phyloP scores from a whole-genome alignment of 1,284 basidiomycete genomes.

The Moesziomyces aphidis region DNA sequence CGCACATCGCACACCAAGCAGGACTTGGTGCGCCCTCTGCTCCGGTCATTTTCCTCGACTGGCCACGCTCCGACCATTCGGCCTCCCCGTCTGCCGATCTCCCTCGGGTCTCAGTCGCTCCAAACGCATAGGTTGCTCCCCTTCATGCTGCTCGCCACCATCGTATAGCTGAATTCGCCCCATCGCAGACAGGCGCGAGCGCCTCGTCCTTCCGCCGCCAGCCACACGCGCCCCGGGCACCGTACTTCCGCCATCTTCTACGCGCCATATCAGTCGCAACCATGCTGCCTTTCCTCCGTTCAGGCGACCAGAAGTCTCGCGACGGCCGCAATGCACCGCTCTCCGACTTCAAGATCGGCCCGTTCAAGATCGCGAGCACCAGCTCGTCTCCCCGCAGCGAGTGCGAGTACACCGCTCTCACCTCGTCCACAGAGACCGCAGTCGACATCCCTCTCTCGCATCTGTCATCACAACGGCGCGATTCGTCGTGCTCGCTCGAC shows the following conservation, averaged over 20 bases:
- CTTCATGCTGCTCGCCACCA: background rate
- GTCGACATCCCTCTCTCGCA: slow-evolving; percentile 18
- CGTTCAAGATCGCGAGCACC: slow-evolving; percentile 32
- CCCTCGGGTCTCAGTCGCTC: no score
- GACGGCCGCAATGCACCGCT: slow-evolving; percentile 17
- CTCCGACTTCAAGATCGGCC: slow-evolving; percentile 34
- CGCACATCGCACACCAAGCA: no score
- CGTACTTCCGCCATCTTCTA: background rate
- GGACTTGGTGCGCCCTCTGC: no score
- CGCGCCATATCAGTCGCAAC: background rate
- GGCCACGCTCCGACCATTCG: no score
- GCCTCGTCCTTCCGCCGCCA: background rate
- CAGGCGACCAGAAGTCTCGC: slow-evolving; percentile 21
- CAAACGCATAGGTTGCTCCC: background rate
- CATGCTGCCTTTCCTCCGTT: slow-evolving; percentile 31
- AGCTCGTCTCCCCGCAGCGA: slow-evolving; percentile 36
- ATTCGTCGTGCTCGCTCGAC: slow-evolving; percentile 19
- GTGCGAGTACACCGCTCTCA: slow-evolving; percentile 33
- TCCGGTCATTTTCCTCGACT: no score
- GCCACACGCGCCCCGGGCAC: background rate
- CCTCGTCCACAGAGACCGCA: slow-evolving; percentile 25
- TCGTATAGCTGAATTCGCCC: background rate
- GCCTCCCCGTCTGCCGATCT: no score
- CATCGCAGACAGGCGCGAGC: background rate
- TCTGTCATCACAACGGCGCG: slow-evolving; percentile 5